Conservation (phyloP, 2,329 filamentous ascomycete species). For the Torrubiellomyces zombiae region DNA sequence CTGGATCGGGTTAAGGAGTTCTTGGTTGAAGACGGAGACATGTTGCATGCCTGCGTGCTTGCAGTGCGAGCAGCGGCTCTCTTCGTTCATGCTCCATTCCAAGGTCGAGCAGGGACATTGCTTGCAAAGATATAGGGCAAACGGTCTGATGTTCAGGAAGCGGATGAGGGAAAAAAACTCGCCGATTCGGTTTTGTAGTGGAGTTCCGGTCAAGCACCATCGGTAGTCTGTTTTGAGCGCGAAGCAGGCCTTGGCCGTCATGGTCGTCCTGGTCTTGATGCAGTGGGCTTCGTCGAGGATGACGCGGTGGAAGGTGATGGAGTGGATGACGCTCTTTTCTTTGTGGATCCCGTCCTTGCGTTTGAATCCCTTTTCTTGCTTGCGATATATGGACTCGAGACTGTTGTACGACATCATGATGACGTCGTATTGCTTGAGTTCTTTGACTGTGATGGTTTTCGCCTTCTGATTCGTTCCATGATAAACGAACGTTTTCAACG, state of each 20-base stretch:
- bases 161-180: conserved; percentile 91
- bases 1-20: conserved; percentile 72
- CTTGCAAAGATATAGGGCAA: conserved; percentile 89
- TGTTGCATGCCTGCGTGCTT: conserved; percentile 25
- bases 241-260: conserved; percentile 90
- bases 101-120: conserved; percentile 63
- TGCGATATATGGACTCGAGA: conserved; percentile 80
- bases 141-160: conserved; percentile 77
- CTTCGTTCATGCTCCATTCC: conserved; percentile 65
- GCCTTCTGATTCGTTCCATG: conserved; percentile 75
- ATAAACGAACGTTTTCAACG: conserved; percentile 77
- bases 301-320: conserved; percentile 73
- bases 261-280: conserved; percentile 80
- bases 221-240: conserved; percentile 76
- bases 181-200: conserved; percentile 90
- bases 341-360: conserved; percentile 68
- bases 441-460: conserved; percentile 57
- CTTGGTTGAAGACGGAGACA: conserved; percentile 68
- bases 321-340: conserved; percentile 64
- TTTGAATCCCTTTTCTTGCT: conserved; percentile 79
- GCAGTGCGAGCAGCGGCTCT: conserved; percentile 56
- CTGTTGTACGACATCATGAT: conserved; percentile 96
- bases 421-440: conserved; percentile 72
- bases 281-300: conserved; percentile 93
- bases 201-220: conserved; percentile 91